Percentiles rank a stretch among this genome's conserved stretches.
Evolutionary conservation across 169 alveolate genomes (phyloP).

Genomic region (Eimeria zaria): DNA sequence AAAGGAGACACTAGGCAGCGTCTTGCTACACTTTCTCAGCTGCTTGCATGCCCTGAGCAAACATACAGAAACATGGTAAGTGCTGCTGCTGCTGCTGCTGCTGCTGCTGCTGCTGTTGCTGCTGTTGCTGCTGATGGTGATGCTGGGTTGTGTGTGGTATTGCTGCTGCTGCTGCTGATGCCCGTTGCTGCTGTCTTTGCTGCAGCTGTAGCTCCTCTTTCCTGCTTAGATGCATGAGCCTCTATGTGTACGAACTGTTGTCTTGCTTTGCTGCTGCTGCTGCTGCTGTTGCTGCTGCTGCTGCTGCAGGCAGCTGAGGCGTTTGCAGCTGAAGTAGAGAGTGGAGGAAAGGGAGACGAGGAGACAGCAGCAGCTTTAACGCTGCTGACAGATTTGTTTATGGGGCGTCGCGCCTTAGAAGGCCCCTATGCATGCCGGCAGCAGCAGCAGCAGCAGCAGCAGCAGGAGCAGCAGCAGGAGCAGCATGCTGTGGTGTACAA

Average conservation of each 20-base stretch:
- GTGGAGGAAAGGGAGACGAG: neutral
- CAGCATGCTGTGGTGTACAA: slow-evolving; percentile 56
- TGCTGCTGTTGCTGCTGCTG: slow-evolving; percentile 58
- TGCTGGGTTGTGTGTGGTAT: neutral
- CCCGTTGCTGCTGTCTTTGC: no score
- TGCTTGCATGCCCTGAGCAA: slow-evolving; percentile 4
- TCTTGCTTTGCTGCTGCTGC: slow-evolving; percentile 7
- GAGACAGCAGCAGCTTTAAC: neutral
- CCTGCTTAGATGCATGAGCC: no score
- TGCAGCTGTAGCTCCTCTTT: neutral
- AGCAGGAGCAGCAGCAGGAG: slow-evolving; percentile 59
- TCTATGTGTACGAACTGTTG: neutral
- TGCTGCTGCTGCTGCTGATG: neutral
- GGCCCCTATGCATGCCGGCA: neutral
- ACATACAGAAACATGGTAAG: slow-evolving; percentile 18
- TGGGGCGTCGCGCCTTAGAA: neutral
- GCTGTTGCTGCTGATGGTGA: neutral
- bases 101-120: slow-evolving; percentile 44
- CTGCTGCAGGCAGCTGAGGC: slow-evolving; percentile 59
- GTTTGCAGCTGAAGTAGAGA: slow-evolving; percentile 22
- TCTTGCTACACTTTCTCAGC: neutral
- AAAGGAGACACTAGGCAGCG: slow-evolving; percentile 40
- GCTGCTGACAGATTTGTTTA: slow-evolving; percentile 12
- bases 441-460: slow-evolving; percentile 63
- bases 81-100: slow-evolving; percentile 19